phyloP scores from a whole-genome alignment of 345 rosid species.

The Passiflora organensis region DNA sequence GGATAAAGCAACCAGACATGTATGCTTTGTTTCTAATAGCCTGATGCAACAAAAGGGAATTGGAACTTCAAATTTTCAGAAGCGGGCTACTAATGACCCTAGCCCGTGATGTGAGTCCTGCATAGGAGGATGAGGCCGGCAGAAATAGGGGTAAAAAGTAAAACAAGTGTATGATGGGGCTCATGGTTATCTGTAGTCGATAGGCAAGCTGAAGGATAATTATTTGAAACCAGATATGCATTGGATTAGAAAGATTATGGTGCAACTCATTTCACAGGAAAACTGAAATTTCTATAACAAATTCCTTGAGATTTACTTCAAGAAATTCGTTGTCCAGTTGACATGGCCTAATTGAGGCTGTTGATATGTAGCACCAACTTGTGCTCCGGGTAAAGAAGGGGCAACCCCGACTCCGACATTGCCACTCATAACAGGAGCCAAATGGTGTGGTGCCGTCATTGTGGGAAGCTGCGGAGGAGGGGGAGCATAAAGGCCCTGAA shows the following conservation, averaged over 20 bases:
- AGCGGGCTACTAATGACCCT: no score
- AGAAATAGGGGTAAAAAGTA: no score
- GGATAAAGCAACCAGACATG: no score
- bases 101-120: no score
- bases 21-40: no score
- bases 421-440: conserved; percentile 79
- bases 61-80: no score
- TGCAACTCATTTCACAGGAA: conserved; percentile 22
- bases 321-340: conserved; percentile 88
- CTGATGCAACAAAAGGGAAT: no score
- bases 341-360: conserved; percentile 85
- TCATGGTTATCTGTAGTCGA: no score
- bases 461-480: conserved; percentile 57
- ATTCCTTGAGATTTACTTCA: no score
- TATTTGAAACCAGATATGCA: conserved; percentile 17
- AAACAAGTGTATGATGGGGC: no score
- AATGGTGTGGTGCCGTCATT: conserved; percentile 64
- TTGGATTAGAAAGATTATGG: conserved; percentile 6
- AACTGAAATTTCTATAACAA: conserved; percentile 23
- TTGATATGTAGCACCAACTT: conserved; percentile 86
- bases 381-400: conserved; percentile 62
- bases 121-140: no score
- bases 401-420: conserved; percentile 75
- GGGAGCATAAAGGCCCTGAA: conserved; percentile 64
- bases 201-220: no score